Conservation (phyloP, 1,139 yeast genomes). For the Suhomyces ambrosiae region DNA sequence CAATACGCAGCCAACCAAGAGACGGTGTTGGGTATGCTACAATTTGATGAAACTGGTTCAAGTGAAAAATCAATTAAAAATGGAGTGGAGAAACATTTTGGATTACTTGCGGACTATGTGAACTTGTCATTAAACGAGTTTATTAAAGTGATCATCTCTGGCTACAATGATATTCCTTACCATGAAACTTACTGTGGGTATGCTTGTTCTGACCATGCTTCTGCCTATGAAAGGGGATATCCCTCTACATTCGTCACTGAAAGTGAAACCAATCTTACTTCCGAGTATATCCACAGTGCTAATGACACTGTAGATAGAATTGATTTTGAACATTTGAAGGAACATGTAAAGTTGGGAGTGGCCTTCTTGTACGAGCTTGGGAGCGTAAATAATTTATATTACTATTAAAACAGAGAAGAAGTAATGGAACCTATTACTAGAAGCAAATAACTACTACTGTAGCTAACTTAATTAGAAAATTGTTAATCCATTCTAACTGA, state of each 20-base stretch:
- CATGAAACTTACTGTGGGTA: constrained; percentile 84
- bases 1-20: constrained; percentile 49
- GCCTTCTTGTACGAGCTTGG: constrained; percentile 42
- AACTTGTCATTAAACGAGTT: constrained; percentile 61
- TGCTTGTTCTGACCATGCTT: constrained; percentile 91
- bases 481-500: too few species aligned
- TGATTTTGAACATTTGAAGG: constrained; percentile 45
- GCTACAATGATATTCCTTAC: constrained; percentile 67
- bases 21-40: constrained; percentile 79
- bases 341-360: constrained; percentile 74
- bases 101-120: constrained; percentile 77
- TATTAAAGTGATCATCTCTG: constrained; percentile 58
- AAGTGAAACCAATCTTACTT: constrained; percentile 61
- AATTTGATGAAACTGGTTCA: constrained; percentile 95
- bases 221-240: constrained; percentile 79
- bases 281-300: constrained; percentile 73
- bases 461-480: too few species aligned
- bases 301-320: constrained; percentile 82
- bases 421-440: too few species aligned
- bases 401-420: neutral
- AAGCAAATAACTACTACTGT: too few species aligned
- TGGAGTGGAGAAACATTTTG: constrained; percentile 72
- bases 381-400: neutral
- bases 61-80: constrained; percentile 55
- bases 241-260: constrained; percentile 86